Evolutionary conservation across 352 stramenopile species (phyloP), one percentile per base, ranked within the genome.

Genomic region (Pythium insidiosum): DNA sequence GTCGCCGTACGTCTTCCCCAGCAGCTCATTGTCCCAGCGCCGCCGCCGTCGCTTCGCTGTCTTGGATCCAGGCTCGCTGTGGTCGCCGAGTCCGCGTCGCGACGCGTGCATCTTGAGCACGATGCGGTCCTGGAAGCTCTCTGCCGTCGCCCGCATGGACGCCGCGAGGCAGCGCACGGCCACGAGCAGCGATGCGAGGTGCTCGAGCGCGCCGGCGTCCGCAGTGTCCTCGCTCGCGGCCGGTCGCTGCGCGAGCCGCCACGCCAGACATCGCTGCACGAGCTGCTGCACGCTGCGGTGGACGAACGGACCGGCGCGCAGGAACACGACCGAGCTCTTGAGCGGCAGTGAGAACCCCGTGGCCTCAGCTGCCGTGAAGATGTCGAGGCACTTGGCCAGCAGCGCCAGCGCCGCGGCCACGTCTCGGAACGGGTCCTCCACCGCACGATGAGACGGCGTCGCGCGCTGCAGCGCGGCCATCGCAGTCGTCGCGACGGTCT

Each of bases 91-190:
- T 10, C 22, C 25, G 13, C 44, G 26, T 16, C 6, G 21, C 19
- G 43, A 58, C 22, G 56, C 53, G 33, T 89, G 77, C 65, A 89
- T 83, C 46, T 84, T 85, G 20, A 89, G 28, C 34, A 80, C 44
- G 0, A 86, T 61, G 10, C 69, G 61, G 31, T 89, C 74, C 38
- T 86, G 72, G 29, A 82, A 89, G 5, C 57, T 65, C 6, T 38
- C 43, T n/a, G 61, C 53, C 12, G 79, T 56, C 0, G 25, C 35
- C 18, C 78, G 62, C 59, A 86, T 72, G 4, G 58, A 58, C 6
- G 21, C 2, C 3, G 64, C 39, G 35, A 84, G 50, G n/a, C 34
- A 38, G 28, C 69, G 36, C 2, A 54, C 53, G 11, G 43, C 47
- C 36, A 64, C 56, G 23, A 89, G 63, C 9, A 86, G 48, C 12